Percentiles rank a stretch among this genome's conserved stretches.
These are phyloP conservation scores for Acacia crassicarpa DNA, from an alignment of 306 rosid species.

Conservation along the genomic window DNA sequence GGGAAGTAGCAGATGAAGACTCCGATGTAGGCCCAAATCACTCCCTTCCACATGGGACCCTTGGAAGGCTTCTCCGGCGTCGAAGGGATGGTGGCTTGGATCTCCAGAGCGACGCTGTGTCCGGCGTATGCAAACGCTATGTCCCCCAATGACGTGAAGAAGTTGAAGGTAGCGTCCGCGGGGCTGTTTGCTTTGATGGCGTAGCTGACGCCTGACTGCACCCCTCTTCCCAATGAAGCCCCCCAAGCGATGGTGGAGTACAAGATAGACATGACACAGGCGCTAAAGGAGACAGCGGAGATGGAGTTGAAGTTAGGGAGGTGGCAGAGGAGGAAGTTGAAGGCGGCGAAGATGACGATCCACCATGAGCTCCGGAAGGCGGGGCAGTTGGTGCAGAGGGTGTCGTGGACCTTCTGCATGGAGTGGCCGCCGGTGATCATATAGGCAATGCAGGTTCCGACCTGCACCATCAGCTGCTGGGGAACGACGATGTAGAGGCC, in stretches of 20 bases:
- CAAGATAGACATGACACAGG: conserved; percentile 67
- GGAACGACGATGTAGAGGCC: conserved; percentile 82
- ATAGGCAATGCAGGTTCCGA: conserved; percentile 73
- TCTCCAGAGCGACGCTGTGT: conserved; percentile 83
- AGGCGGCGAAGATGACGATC: conserved; percentile 62
- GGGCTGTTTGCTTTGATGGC: conserved; percentile 31
- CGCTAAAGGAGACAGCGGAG: conserved; percentile 59
- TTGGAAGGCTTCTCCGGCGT: conserved; percentile 77
- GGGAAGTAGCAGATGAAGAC: conserved; percentile 87
- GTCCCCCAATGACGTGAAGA: conserved; percentile 73
- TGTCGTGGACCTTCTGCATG: conserved; percentile 53
- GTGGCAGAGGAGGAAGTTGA: conserved; percentile 59
- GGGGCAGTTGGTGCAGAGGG: conserved; percentile 47
- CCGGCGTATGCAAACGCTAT: conserved; percentile 90
- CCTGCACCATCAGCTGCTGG: conserved; percentile 68
- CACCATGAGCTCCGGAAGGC: conserved; percentile 43
- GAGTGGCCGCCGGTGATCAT: conserved; percentile 79
- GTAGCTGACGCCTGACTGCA: conserved; percentile 45
- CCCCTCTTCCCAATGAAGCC: conserved; percentile 51
- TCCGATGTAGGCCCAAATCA: conserved; percentile 59
- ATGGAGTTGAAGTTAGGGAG: conserved; percentile 85
- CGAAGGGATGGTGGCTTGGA: conserved; percentile 92
- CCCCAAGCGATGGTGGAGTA: conserved; percentile 82
- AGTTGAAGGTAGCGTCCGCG: conserved; percentile 42
- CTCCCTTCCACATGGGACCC: conserved; percentile 92